A percentile compares a stretch with the other conserved stretches of the same genome.
Conservation (phyloP, 2,329 filamentous ascomycete species). For the Penicillium janthinellum region DNA sequence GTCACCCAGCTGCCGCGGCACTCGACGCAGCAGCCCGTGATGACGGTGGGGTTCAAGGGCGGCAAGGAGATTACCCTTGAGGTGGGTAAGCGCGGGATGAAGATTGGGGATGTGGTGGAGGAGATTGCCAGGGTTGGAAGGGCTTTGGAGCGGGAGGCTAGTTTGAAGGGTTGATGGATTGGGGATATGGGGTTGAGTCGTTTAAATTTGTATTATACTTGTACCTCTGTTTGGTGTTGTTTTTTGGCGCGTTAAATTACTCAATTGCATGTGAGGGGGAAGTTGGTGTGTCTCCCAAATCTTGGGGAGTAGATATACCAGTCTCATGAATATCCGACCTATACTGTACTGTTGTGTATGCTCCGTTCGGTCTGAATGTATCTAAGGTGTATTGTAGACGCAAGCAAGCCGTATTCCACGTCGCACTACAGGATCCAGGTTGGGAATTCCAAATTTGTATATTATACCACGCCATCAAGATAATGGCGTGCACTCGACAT, state of each 20-base stretch:
- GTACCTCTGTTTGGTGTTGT: conserved; percentile 5
- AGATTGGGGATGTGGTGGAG: conserved; percentile 82
- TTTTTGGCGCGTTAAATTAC: conserved; percentile 9
- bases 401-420: not conserved
- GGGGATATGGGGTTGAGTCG: not conserved
- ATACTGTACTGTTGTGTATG: not conserved
- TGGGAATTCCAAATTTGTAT: not conserved
- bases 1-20: conserved; percentile 72
- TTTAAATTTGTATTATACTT: conserved; percentile 15
- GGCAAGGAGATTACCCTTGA: conserved; percentile 87
- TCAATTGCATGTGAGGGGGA: not conserved
- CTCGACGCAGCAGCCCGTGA: conserved; percentile 67
- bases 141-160: conserved; percentile 76
- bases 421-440: not conserved
- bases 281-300: not conserved
- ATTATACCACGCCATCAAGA: conserved; percentile 7
- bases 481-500: conserved; percentile 7
- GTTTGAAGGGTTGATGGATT: conserved; percentile 58
- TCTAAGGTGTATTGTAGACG: not conserved
- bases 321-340: not conserved
- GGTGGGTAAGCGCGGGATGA: conserved; percentile 73
- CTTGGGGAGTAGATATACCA: not conserved
- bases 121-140: conserved; percentile 91
- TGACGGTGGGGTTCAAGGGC: conserved; percentile 90
- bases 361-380: not conserved